Conservation (phyloP, 345 rosid species). For the Laguncularia racemosa region DNA sequence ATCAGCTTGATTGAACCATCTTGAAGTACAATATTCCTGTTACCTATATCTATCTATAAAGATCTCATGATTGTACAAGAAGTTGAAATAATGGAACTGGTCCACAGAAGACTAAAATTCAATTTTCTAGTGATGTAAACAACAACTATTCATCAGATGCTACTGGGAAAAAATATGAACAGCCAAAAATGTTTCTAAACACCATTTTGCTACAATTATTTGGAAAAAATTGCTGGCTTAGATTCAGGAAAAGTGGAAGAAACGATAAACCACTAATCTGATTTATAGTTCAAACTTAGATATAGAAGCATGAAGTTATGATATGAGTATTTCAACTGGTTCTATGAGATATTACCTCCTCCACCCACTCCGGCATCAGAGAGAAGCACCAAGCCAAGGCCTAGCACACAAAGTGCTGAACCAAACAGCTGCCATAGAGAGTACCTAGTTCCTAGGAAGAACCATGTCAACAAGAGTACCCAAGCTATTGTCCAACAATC, state of each 20-base stretch:
- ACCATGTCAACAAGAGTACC: constrained; percentile 30
- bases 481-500: constrained; percentile 40
- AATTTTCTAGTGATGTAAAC: too few species aligned
- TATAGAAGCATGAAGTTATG: too few species aligned
- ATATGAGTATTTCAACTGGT: too few species aligned
- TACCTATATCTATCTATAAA: too few species aligned
- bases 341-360: constrained; percentile 29
- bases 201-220: background rate
- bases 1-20: too few species aligned
- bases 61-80: too few species aligned
- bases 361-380: constrained; percentile 55
- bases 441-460: constrained; percentile 43
- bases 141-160: too few species aligned
- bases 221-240: background rate
- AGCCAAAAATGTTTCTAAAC: background rate
- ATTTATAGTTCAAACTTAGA: too few species aligned
- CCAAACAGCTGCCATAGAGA: constrained; percentile 46
- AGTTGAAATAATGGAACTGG: too few species aligned
- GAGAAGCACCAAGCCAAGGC: constrained; percentile 50
- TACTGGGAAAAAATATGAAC: background rate
- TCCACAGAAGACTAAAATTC: background rate
- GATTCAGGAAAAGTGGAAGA: too few species aligned
- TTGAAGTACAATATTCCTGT: too few species aligned
- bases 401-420: constrained; percentile 40
- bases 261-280: too few species aligned